phyloP scores from a whole-genome alignment of 208 protist genomes.

The Crithidia fasciculata region DNA sequence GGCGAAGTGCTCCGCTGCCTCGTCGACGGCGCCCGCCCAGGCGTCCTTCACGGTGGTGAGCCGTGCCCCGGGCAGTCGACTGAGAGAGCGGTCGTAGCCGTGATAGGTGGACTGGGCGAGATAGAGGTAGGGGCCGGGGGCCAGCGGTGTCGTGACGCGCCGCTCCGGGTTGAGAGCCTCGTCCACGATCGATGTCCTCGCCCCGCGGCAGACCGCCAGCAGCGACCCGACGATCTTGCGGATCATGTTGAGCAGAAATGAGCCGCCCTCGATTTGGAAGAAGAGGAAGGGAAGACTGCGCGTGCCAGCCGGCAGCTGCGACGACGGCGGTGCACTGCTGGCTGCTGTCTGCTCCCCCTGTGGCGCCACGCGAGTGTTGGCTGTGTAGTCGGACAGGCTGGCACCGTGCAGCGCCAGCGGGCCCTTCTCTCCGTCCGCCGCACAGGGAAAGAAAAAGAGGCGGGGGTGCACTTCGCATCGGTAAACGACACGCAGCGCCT shows the following conservation, averaged over 20 bases:
- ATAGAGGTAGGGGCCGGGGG: slow-evolving; percentile 72
- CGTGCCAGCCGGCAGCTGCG: background rate
- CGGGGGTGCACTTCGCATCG: slow-evolving; percentile 70
- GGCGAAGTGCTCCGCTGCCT: slow-evolving; percentile 48
- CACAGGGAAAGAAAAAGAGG: slow-evolving; percentile 60
- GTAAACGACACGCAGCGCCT: slow-evolving; percentile 70
- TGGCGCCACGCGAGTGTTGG: slow-evolving; percentile 5
- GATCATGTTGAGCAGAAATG: slow-evolving; percentile 92
- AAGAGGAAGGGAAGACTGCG: slow-evolving; percentile 64
- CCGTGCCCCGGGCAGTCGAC: background rate
- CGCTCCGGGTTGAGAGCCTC: slow-evolving; percentile 61
- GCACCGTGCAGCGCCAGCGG: slow-evolving; percentile 16
- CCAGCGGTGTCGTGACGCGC: slow-evolving; percentile 67
- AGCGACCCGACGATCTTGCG: slow-evolving; percentile 80
- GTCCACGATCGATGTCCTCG: slow-evolving; percentile 43
- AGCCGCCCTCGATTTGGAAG: slow-evolving; percentile 86
- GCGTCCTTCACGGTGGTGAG: slow-evolving; percentile 47
- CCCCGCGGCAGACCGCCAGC: slow-evolving; percentile 72
- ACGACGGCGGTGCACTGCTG: background rate
- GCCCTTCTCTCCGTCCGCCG: background rate
- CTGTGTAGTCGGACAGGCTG: slow-evolving; percentile 28
- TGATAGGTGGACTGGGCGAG: slow-evolving; percentile 74
- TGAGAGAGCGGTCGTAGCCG: slow-evolving; percentile 63
- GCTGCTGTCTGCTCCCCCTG: background rate
- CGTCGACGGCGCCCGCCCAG: slow-evolving; percentile 54